Evolutionary conservation across 108 stramenopile genomes (phyloP).

Genomic region (Nannochloropsis granulata): DNA sequence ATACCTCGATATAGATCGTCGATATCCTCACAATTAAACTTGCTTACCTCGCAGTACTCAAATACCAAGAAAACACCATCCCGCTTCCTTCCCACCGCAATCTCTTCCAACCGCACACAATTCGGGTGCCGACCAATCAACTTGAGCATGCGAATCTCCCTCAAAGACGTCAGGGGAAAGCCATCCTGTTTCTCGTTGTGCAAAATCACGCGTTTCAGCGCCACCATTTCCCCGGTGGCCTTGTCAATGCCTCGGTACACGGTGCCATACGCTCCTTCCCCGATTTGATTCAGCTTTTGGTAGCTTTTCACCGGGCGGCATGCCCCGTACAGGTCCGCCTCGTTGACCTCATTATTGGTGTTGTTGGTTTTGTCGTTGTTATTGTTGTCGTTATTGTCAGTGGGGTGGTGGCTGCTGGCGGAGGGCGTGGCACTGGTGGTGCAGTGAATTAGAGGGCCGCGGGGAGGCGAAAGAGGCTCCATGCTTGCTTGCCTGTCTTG

Average conservation of each 20-base stretch:
- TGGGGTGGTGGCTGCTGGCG: no score
- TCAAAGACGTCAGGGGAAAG: slow-evolving; percentile 37
- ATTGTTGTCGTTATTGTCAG: no score
- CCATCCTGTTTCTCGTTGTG: slow-evolving; percentile 42
- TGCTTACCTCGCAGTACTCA: slow-evolving; percentile 36
- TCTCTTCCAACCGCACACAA: slow-evolving; percentile 33
- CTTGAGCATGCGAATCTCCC: slow-evolving; percentile 31
- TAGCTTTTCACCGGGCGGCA: slow-evolving; percentile 12
- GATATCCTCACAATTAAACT: background rate
- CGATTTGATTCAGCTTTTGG: slow-evolving; percentile 30
- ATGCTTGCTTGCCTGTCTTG: no score
- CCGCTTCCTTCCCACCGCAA: slow-evolving; percentile 30
- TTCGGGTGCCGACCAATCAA: slow-evolving; percentile 23
- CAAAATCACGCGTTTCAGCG: slow-evolving; percentile 33
- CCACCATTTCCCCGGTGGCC: slow-evolving; percentile 19
- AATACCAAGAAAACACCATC: slow-evolving; percentile 37
- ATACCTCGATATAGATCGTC: no score
- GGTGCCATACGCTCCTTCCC: slow-evolving; percentile 38
- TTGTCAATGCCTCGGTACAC: slow-evolving; percentile 36
- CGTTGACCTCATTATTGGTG: background rate
- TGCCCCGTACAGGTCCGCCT: background rate
- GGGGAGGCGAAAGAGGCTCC: no score
- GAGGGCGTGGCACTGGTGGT: no score
- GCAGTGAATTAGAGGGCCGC: no score
- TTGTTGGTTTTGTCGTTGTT: background rate